These are phyloP conservation scores for Rhynchospora pubera DNA, from an alignment of 176 grass and related monocot genomes.

Conservation along the genomic window DNA sequence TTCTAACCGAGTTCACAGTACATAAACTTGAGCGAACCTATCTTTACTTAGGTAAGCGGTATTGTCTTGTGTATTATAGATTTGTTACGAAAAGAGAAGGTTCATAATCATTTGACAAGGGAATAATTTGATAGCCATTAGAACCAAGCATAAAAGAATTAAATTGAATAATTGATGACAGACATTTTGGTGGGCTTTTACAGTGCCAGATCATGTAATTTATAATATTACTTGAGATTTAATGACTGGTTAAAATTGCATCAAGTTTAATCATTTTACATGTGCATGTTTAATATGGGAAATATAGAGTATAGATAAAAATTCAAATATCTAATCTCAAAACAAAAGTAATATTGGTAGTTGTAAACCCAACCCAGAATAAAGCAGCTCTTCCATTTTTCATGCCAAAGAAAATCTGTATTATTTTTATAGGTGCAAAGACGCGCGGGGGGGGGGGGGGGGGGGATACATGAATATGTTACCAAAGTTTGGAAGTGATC, in stretches of 20 bases:
- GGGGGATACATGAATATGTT: background rate
- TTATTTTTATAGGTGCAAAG: background rate
- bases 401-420: background rate
- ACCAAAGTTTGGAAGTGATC: constrained; percentile 89
- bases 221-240: background rate
- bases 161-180: no score
- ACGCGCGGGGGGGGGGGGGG: no score
- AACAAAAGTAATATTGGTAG: background rate
- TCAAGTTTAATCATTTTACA: background rate
- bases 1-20: background rate
- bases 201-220: background rate
- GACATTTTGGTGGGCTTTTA: no score
- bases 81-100: no score
- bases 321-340: no score
- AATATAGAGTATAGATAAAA: background rate
- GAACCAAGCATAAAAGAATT: no score
- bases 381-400: background rate
- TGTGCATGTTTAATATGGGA: background rate
- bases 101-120: no score
- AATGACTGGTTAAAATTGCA: background rate
- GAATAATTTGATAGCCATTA: no score
- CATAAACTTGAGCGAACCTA: no score
- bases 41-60: no score
- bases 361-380: background rate
- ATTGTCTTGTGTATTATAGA: background rate